These are phyloP conservation scores for Starmerella lactis-condensi DNA, from an alignment of 805 yeast species.

Conservation along the genomic window DNA sequence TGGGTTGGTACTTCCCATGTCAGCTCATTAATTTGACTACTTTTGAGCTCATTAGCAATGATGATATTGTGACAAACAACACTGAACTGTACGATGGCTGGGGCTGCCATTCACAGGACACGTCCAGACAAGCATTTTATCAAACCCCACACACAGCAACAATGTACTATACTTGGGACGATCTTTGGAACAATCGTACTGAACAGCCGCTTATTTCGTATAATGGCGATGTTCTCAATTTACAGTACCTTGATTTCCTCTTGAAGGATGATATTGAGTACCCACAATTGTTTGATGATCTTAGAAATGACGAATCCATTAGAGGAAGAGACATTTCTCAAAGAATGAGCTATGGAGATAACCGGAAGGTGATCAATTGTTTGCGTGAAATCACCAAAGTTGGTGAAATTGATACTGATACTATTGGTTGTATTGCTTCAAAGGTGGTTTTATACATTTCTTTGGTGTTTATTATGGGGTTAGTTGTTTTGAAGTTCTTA, in stretches of 20 bases:
- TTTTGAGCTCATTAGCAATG: conserved; percentile 52
- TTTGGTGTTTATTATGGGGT: conserved; percentile 63
- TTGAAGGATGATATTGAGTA: conserved; percentile 47
- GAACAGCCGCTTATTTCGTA: conserved; percentile 74
- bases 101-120: conserved; percentile 70
- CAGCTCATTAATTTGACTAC: conserved; percentile 35
- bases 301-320: conserved; percentile 36
- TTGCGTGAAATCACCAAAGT: conserved; percentile 70
- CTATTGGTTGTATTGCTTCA: conserved; percentile 89
- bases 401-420: conserved; percentile 72
- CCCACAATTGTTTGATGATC: conserved; percentile 50
- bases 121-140: conserved; percentile 46
- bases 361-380: conserved; percentile 61
- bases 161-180: conserved; percentile 82
- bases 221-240: conserved; percentile 74
- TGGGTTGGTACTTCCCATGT: conserved; percentile 98
- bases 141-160: conserved; percentile 53
- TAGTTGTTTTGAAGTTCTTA: conserved; percentile 58
- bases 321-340: conserved; percentile 72
- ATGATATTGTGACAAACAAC: conserved; percentile 21
- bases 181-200: conserved; percentile 37
- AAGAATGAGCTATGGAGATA: conserved; percentile 43
- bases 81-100: conserved; percentile 53
- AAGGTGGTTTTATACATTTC: conserved; percentile 64
- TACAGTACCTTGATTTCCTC: conserved; percentile 60